Conservation (phyloP, 805 yeast genomes). For the Ogataea nitratoaversa region DNA sequence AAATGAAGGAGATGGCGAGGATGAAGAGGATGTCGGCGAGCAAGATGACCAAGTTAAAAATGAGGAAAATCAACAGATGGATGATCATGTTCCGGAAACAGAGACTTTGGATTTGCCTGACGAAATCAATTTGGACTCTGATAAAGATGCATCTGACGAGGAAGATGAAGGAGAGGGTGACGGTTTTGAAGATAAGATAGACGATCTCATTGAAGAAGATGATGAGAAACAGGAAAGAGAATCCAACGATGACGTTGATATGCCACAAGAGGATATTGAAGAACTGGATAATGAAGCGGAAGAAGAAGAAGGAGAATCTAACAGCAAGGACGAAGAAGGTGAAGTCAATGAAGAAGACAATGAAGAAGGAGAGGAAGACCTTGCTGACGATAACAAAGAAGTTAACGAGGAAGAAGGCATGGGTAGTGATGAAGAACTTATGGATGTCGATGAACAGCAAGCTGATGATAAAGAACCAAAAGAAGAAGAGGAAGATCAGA, state of each 20-base stretch:
- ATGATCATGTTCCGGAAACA: slow-evolving; percentile 71
- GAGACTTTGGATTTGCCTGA: slow-evolving; percentile 91
- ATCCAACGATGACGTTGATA: slow-evolving; percentile 21
- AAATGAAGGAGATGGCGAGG: slow-evolving; percentile 48
- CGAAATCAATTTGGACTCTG: slow-evolving; percentile 85
- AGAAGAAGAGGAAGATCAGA: slow-evolving; percentile 31
- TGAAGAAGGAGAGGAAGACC: slow-evolving; percentile 21
- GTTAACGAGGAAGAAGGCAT: slow-evolving; percentile 28
- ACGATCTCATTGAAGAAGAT: slow-evolving; percentile 19
- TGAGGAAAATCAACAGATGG: slow-evolving; percentile 65
- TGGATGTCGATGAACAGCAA: slow-evolving; percentile 20
- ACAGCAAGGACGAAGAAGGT: slow-evolving; percentile 21
- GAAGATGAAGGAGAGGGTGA: slow-evolving; percentile 32
- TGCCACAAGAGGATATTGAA: slow-evolving; percentile 27
- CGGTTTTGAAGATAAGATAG: slow-evolving; percentile 22
- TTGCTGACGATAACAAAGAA: slow-evolving; percentile 17
- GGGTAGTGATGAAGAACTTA: slow-evolving; percentile 29
- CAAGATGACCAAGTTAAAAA: slow-evolving; percentile 75
- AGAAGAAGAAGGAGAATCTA: slow-evolving; percentile 26
- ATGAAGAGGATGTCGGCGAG: slow-evolving; percentile 71
- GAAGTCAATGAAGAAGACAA: slow-evolving; percentile 25
- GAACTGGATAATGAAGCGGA: slow-evolving; percentile 27
- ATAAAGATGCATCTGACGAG: slow-evolving; percentile 52
- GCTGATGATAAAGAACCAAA: slow-evolving; percentile 24
- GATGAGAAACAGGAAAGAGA: slow-evolving; percentile 22